phyloP scores from a whole-genome alignment of 179 eudicot species.

The Corrigiola litoralis region DNA sequence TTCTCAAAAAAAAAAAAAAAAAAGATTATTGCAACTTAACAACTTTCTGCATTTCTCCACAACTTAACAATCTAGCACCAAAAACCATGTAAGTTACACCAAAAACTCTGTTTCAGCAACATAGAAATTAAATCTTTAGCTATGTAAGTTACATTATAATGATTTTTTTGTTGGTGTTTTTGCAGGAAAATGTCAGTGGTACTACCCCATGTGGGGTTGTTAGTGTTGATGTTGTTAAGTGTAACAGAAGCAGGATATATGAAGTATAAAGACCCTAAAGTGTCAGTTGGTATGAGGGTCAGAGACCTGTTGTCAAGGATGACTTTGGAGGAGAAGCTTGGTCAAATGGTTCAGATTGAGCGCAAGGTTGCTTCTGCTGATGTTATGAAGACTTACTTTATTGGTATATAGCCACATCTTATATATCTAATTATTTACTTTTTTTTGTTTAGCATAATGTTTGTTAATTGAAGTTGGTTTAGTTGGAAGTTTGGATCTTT shows the following conservation, averaged over 20 bases:
- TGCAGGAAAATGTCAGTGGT: slow-evolving; percentile 16
- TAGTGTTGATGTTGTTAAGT: slow-evolving; percentile 13
- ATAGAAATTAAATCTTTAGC: neutral
- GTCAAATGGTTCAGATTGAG: slow-evolving; percentile 57
- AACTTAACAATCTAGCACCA: too few relatives aligned
- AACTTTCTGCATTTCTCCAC: too few relatives aligned
- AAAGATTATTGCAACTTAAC: too few relatives aligned
- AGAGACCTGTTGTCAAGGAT: slow-evolving; percentile 38
- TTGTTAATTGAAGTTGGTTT: too few relatives aligned
- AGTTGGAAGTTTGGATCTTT: too few relatives aligned
- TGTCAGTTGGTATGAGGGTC: slow-evolving; percentile 25
- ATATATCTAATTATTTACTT: too few relatives aligned
- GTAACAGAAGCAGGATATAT: slow-evolving; percentile 22
- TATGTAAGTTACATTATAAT: neutral
- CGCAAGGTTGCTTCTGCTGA: slow-evolving; percentile 43
- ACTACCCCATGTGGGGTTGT: slow-evolving; percentile 18
- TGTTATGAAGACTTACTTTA: slow-evolving; percentile 40
- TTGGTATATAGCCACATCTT: too few relatives aligned
- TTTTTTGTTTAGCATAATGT: too few relatives aligned
- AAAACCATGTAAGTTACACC: too few relatives aligned
- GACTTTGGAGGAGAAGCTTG: slow-evolving; percentile 59
- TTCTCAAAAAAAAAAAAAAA: too few relatives aligned
- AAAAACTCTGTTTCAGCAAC: too few relatives aligned
- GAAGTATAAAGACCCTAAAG: slow-evolving; percentile 38
- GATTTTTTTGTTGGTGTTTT: neutral